Evolutionary conservation across 2,329 filamentous ascomycete species (phyloP).

Genomic region (Helminthosporium solani): DNA sequence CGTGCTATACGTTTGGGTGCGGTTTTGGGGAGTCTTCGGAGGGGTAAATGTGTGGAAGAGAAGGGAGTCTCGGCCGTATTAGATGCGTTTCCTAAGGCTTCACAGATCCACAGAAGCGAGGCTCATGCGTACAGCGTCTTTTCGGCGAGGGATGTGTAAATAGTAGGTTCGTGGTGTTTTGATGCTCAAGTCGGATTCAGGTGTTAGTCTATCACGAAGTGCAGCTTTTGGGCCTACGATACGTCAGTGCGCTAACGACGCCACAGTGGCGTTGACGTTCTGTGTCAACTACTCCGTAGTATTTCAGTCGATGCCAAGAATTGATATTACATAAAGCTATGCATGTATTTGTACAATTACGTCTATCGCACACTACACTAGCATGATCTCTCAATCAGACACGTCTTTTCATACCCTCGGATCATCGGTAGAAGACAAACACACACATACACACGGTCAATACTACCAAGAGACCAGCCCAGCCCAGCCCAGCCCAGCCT

Average conservation of each 20-base stretch:
- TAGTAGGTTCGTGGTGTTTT: neutral
- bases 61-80: neutral
- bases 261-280: neutral
- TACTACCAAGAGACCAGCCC: neutral
- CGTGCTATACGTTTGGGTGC: neutral
- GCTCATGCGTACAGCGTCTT: neutral
- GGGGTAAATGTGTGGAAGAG: neutral
- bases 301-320: neutral
- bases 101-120: neutral
- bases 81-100: neutral
- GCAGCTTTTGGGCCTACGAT: neutral
- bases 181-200: neutral
- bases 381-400: neutral
- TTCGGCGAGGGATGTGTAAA: neutral
- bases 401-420: neutral
- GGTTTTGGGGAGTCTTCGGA: slow-evolving; percentile 10
- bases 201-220: neutral
- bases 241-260: neutral
- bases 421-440: neutral
- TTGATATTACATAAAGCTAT: neutral
- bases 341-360: neutral
- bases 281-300: no score
- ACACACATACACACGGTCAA: no score
- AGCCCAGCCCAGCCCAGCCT: slow-evolving; percentile 1
- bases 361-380: neutral